Evolutionary conservation across 441 rosid species (phyloP).

Genomic region (Jatropha podagrica): DNA sequence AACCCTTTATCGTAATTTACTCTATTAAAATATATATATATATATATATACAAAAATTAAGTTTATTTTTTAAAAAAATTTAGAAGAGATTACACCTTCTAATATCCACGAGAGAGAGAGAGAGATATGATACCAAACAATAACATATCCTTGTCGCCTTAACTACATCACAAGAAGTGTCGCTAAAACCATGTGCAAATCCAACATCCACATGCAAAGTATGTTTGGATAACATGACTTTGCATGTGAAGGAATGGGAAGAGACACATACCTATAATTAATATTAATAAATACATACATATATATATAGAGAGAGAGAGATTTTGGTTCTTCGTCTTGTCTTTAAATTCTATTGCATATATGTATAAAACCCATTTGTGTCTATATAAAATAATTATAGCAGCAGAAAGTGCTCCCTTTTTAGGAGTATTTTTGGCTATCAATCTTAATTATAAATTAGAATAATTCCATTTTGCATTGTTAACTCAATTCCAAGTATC

Average conservation of each 20-base stretch:
- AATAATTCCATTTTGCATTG: constrained; percentile 1
- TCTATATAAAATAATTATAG: not conserved
- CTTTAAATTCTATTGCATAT: not conserved
- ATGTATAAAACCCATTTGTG: not conserved
- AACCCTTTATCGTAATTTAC: too few relatives aligned
- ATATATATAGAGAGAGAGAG: too few relatives aligned
- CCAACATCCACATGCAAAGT: constrained; percentile 34
- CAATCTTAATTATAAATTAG: constrained; percentile 5
- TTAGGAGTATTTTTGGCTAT: constrained; percentile 12
- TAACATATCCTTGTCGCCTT: not conserved
- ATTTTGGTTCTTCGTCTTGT: constrained; percentile 19
- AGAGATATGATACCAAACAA: not conserved
- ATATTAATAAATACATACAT: not conserved
- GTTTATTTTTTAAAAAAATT: too few relatives aligned
- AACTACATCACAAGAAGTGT: constrained; percentile 10
- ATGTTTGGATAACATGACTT: constrained; percentile 29
- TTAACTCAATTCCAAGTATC: constrained; percentile 34
- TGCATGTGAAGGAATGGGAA: constrained; percentile 41
- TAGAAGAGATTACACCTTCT: too few relatives aligned
- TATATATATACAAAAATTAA: too few relatives aligned
- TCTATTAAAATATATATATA: too few relatives aligned
- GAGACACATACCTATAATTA: not conserved
- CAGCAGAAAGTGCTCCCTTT: constrained; percentile 3
- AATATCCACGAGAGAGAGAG: not conserved
- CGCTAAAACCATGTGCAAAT: constrained; percentile 34